phyloP scores from a whole-genome alignment of 208 protist species.

The Naegleria fowleri region DNA sequence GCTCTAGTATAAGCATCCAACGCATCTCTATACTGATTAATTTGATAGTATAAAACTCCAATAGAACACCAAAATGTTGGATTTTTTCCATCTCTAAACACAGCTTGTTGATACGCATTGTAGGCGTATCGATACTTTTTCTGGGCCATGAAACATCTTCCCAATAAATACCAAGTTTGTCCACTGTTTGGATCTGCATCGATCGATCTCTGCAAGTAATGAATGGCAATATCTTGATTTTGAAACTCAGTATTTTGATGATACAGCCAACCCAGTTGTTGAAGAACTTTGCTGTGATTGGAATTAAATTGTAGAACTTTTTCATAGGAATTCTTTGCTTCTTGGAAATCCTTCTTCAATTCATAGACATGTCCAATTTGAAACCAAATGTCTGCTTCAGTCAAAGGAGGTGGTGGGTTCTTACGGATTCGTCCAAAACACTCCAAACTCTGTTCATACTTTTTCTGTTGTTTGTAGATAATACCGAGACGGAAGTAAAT shows the following conservation, averaged over 20 bases:
- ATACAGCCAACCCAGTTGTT: slow-evolving; percentile 59
- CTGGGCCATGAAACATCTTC: slow-evolving; percentile 57
- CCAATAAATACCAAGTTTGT: slow-evolving; percentile 63
- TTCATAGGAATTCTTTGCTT: slow-evolving; percentile 57
- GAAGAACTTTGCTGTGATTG: slow-evolving; percentile 53
- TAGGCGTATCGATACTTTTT: slow-evolving; percentile 58
- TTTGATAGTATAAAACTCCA: slow-evolving; percentile 64
- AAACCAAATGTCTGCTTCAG: slow-evolving; percentile 54
- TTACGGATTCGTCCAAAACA: slow-evolving; percentile 46
- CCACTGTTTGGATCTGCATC: slow-evolving; percentile 48
- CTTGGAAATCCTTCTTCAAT: slow-evolving; percentile 51
- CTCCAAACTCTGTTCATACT: slow-evolving; percentile 52
- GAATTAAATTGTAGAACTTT: slow-evolving; percentile 49
- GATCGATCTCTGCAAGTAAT: slow-evolving; percentile 36
- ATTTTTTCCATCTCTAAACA: slow-evolving; percentile 54
- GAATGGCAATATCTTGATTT: slow-evolving; percentile 48
- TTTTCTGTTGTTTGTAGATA: slow-evolving; percentile 57
- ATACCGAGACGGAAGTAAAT: slow-evolving; percentile 61
- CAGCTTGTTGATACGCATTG: slow-evolving; percentile 62
- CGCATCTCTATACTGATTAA: slow-evolving; percentile 55
- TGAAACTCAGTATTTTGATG: slow-evolving; percentile 45
- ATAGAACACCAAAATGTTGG: slow-evolving; percentile 65
- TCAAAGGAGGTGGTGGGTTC: slow-evolving; percentile 44
- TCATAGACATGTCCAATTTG: slow-evolving; percentile 64
- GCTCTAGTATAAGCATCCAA: slow-evolving; percentile 60